Conservation (phyloP, 164 flowering plant species). For the Annona cherimola region DNA sequence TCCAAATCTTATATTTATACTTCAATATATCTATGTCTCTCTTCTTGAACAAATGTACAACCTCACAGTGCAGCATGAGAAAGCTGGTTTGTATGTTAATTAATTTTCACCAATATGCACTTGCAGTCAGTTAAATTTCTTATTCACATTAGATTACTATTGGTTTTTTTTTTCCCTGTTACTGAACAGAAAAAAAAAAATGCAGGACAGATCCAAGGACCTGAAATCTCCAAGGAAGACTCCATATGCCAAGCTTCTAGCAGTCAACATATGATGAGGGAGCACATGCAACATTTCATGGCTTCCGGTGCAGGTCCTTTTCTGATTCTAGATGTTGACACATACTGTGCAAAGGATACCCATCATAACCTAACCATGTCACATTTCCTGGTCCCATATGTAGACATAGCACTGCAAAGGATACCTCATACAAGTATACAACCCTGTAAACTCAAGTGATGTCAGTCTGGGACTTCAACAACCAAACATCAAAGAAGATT, state of each 20-base stretch:
- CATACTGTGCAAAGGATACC: too few relatives aligned
- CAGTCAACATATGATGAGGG: not conserved
- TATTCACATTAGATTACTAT: too few relatives aligned
- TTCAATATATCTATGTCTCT: slow-evolving; percentile 24
- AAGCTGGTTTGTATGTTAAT: slow-evolving; percentile 7
- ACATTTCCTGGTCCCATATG: too few relatives aligned
- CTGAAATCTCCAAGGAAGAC: not conserved
- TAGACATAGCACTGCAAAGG: too few relatives aligned
- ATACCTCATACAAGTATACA: too few relatives aligned
- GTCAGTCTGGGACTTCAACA: too few relatives aligned
- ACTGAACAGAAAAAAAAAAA: not conserved
- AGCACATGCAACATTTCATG: not conserved
- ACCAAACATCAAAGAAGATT: too few relatives aligned
- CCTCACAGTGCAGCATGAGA: slow-evolving; percentile 6
- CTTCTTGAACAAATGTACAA: slow-evolving; percentile 31
- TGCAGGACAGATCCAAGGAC: not conserved
- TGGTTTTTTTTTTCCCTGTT: too few relatives aligned
- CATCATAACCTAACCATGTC: too few relatives aligned
- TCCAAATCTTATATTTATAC: slow-evolving; percentile 11
- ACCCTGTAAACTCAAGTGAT: too few relatives aligned
- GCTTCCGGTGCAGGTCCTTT: not conserved
- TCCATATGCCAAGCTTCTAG: not conserved
- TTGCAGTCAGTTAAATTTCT: not conserved
- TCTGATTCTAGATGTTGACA: too few relatives aligned
- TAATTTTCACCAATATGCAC: not conserved